Conservation (phyloP, 2,329 filamentous ascomycete species). For the Penicillium sp. region DNA sequence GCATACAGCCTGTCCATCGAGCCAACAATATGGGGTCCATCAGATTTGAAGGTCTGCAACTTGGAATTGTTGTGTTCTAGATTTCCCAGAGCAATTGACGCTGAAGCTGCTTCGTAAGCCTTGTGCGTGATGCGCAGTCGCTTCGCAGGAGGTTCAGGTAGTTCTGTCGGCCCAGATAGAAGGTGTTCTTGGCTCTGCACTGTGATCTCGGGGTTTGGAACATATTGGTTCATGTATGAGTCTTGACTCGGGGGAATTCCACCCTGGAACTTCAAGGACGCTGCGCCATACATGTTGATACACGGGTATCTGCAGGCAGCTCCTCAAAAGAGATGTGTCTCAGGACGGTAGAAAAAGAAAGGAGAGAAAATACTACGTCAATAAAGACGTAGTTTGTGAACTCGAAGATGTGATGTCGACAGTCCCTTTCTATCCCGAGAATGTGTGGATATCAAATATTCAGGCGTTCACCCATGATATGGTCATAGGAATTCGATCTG, state of each 20-base stretch:
- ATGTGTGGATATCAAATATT: conserved; percentile 17
- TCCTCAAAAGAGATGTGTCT: not conserved
- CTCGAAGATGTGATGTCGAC: not conserved
- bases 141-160: conserved; percentile 17
- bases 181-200: not conserved
- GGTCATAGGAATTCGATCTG: conserved; percentile 13
- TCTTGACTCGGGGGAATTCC: conserved; percentile 7
- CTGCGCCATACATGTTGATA: conserved; percentile 21
- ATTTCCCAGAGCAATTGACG: not conserved
- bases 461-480: conserved; percentile 20
- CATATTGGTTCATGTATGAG: conserved; percentile 13
- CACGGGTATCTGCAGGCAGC: conserved; percentile 5
- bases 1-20: conserved; percentile 8
- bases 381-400: not conserved
- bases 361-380: not conserved
- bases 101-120: not conserved
- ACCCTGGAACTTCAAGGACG: conserved; percentile 15
- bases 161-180: not conserved
- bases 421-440: conserved; percentile 1
- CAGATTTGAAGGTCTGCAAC: not conserved
- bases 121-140: conserved; percentile 12
- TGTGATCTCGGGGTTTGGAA: conserved; percentile 1
- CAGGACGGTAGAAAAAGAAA: not conserved
- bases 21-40: conserved; percentile 1
- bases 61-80: not conserved